Conservation (phyloP, 805 yeast genomes). For the Ogataea ganodermae region DNA sequence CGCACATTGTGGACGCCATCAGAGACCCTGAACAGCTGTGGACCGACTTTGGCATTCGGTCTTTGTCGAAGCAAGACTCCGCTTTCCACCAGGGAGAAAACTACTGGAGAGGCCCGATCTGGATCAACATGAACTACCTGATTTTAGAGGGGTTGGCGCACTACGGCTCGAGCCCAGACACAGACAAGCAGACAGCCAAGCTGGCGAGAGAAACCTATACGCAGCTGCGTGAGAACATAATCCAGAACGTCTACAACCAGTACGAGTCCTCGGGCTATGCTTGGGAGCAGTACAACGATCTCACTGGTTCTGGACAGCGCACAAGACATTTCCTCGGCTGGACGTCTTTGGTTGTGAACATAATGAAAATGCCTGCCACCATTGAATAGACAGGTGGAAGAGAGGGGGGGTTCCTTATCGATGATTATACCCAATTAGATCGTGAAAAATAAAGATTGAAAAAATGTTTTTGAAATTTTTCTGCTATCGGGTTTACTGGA, state of each 20-base stretch:
- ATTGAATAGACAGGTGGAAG: neutral
- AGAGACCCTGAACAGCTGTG: constrained; percentile 74
- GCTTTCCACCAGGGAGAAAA: constrained; percentile 78
- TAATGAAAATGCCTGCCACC: constrained; percentile 80
- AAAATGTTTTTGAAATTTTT: neutral
- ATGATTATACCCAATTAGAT: neutral
- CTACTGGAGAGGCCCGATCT: constrained; percentile 94
- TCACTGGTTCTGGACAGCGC: constrained; percentile 73
- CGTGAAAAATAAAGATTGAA: neutral
- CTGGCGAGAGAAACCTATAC: constrained; percentile 54
- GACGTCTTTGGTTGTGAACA: constrained; percentile 79
- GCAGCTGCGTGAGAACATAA: constrained; percentile 64
- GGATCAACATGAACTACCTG: constrained; percentile 90
- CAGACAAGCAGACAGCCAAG: constrained; percentile 33
- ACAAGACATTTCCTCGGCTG: constrained; percentile 93
- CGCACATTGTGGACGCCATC: constrained; percentile 55
- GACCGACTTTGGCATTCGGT: constrained; percentile 77
- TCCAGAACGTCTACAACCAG: constrained; percentile 64
- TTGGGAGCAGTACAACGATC: constrained; percentile 88
- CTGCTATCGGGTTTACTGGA: too few relatives aligned
- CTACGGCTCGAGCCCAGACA: constrained; percentile 46
- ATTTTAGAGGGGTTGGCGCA: constrained; percentile 66
- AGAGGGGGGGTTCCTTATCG: neutral
- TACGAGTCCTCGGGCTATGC: constrained; percentile 79
- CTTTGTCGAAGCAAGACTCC: constrained; percentile 68